phyloP scores from a whole-genome alignment of 345 rosid genomes.

The Acer negundo region DNA sequence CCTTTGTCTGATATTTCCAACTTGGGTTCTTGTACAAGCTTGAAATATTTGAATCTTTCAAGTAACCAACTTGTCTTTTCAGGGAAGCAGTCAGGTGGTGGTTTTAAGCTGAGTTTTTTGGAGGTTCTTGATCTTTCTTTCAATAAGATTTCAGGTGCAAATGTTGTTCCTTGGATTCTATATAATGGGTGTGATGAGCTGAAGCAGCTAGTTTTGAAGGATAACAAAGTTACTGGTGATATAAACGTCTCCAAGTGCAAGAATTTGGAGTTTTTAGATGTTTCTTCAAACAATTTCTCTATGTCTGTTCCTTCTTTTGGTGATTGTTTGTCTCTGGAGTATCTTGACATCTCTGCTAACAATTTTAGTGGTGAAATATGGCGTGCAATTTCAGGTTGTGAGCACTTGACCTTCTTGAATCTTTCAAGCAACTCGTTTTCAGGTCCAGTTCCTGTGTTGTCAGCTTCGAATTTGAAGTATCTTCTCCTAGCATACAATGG shows the following conservation, averaged over 20 bases:
- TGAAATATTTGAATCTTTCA: constrained; percentile 65
- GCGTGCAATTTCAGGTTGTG: constrained; percentile 54
- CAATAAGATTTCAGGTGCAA: constrained; percentile 53
- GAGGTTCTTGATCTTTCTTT: constrained; percentile 76
- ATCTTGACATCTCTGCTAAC: constrained; percentile 80
- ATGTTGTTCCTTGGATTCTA: constrained; percentile 54
- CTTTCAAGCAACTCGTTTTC: constrained; percentile 62
- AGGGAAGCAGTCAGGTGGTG: constrained; percentile 46
- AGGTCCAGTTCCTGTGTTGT: constrained; percentile 66
- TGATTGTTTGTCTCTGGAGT: constrained; percentile 59
- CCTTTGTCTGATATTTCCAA: constrained; percentile 47
- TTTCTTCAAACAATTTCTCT: constrained; percentile 80
- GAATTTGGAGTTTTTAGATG: constrained; percentile 59
- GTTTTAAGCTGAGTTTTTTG: constrained; percentile 47
- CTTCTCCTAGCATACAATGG: constrained; percentile 54
- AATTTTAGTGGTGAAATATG: constrained; percentile 63
- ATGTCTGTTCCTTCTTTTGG: constrained; percentile 53
- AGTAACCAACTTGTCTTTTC: constrained; percentile 52
- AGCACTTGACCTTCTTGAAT: constrained; percentile 60
- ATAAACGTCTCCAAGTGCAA: constrained; percentile 64
- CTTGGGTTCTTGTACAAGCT: constrained; percentile 53
- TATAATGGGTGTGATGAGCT: constrained; percentile 63
- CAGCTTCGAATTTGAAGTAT: constrained; percentile 47
- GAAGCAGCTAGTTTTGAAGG: constrained; percentile 50
- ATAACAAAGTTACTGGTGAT: constrained; percentile 71